Evolutionary conservation across 768 basidiomycete species (phyloP).

Genomic region (Lentinula guzmanii): DNA sequence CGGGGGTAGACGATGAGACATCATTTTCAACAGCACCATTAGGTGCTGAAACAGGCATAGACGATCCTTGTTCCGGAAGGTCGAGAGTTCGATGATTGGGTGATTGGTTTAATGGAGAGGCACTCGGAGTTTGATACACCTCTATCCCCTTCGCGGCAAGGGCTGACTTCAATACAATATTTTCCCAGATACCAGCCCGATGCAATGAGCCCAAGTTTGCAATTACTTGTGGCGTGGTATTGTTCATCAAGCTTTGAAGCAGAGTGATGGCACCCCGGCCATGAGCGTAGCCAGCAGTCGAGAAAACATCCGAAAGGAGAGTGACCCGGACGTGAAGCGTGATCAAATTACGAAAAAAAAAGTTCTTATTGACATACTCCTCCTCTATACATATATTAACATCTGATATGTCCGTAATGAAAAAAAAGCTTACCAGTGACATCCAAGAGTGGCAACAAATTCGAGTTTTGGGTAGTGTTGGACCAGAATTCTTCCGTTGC

Average conservation of each 20-base stretch:
- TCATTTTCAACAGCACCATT: constrained; percentile 25
- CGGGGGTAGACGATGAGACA: constrained; percentile 11
- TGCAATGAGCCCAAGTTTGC: constrained; percentile 74
- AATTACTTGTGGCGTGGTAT: constrained; percentile 58
- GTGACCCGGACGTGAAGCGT: constrained; percentile 75
- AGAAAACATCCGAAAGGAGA: constrained; percentile 82
- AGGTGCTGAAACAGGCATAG: constrained; percentile 24
- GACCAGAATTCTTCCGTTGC: constrained; percentile 74
- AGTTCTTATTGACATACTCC: constrained; percentile 46
- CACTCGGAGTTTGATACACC: constrained; percentile 32
- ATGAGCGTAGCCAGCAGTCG: constrained; percentile 76
- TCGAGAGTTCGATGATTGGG: constrained; percentile 36
- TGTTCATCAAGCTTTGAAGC: constrained; percentile 67
- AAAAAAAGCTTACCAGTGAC: constrained; percentile 30
- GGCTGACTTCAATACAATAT: constrained; percentile 65
- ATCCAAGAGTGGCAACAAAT: constrained; percentile 60
- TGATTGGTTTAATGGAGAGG: constrained; percentile 44
- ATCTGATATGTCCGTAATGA: background rate
- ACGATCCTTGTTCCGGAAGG: constrained; percentile 30
- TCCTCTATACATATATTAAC: constrained; percentile 27
- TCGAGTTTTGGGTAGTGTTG: constrained; percentile 44
- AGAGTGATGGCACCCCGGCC: constrained; percentile 70
- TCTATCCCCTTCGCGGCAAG: constrained; percentile 50
- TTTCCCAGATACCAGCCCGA: constrained; percentile 82
- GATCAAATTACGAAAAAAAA: constrained; percentile 65